Evolutionary conservation across 768 basidiomycete species (phyloP).

Genomic region (Lepiota subincarnata): DNA sequence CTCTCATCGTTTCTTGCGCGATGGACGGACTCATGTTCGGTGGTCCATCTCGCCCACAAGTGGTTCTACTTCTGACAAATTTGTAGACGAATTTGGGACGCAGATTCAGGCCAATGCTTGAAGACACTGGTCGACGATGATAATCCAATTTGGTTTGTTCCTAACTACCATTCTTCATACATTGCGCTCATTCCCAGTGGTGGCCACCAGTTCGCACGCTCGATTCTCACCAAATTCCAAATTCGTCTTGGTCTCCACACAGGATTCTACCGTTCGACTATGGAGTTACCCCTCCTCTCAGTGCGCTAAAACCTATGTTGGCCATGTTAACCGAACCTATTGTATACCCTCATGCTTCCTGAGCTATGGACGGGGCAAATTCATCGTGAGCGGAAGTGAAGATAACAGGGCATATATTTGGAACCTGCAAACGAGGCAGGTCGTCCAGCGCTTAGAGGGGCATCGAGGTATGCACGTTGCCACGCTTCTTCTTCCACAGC

Average conservation of each 20-base stretch:
- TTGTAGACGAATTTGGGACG: slow-evolving; percentile 92
- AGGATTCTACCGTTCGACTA: slow-evolving; percentile 90
- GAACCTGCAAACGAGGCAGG: slow-evolving; percentile 80
- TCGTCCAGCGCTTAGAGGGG: slow-evolving; percentile 72
- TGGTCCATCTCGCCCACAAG: not conserved
- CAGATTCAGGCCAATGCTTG: slow-evolving; percentile 94
- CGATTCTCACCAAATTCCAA: slow-evolving; percentile 90
- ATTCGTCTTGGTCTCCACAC: slow-evolving; percentile 86
- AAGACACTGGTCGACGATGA: slow-evolving; percentile 97
- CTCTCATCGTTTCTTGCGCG: slow-evolving; percentile 88
- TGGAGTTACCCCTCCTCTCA: slow-evolving; percentile 93
- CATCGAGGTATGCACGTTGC: slow-evolving; percentile 59
- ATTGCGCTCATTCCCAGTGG: slow-evolving; percentile 7
- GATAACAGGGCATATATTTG: slow-evolving; percentile 86
- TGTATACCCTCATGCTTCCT: slow-evolving; percentile 70
- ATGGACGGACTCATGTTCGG: slow-evolving; percentile 94
- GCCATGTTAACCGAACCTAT: slow-evolving; percentile 83
- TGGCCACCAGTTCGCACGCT: slow-evolving; percentile 71
- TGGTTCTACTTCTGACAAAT: not conserved
- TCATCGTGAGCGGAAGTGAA: slow-evolving; percentile 86
- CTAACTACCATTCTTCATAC: not conserved
- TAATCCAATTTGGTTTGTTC: slow-evolving; percentile 79
- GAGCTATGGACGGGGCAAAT: slow-evolving; percentile 47
- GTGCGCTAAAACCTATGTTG: slow-evolving; percentile 89
- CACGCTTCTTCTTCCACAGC: not conserved